Percentiles rank a stretch among this genome's conserved stretches.
Conservation (phyloP, 768 basidiomycete species). For the Naganishia randhawae region DNA sequence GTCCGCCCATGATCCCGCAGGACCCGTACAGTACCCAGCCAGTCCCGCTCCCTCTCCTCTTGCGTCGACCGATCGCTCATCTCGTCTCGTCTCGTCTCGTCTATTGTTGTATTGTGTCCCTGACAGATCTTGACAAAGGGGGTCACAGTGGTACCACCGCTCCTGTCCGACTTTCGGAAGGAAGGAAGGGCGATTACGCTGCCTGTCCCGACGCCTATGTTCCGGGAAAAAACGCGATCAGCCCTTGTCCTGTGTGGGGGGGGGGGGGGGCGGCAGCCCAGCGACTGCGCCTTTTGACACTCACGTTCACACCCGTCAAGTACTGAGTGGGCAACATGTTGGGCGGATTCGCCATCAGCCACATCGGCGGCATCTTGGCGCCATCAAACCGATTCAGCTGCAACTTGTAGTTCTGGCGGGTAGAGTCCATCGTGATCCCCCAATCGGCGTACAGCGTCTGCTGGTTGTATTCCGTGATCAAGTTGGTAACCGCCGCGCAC, state of each 20-base stretch:
- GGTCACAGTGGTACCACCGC: background rate
- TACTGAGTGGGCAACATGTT: slow-evolving; percentile 77
- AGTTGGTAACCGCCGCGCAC: slow-evolving; percentile 81
- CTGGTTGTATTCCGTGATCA: slow-evolving; percentile 76
- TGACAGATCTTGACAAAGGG: background rate
- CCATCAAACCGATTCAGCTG: slow-evolving; percentile 78
- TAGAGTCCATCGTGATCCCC: slow-evolving; percentile 69
- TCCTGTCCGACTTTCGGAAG: background rate
- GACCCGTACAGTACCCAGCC: background rate
- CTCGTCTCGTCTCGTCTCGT: no score
- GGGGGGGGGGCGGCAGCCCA: background rate
- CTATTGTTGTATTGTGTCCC: no score
- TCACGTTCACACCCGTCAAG: slow-evolving; percentile 56
- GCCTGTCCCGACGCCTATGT: slow-evolving; percentile 16
- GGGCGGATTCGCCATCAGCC: slow-evolving; percentile 59
- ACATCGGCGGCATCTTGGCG: slow-evolving; percentile 63
- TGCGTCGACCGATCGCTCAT: no score
- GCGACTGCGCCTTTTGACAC: no score
- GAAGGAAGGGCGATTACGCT: background rate
- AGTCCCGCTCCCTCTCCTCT: no score
- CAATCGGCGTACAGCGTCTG: slow-evolving; percentile 57
- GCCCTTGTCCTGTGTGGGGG: background rate
- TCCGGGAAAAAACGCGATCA: background rate
- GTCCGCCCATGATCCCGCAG: background rate
- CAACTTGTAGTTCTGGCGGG: slow-evolving; percentile 61